Evolutionary conservation across 305 asterid genomes (phyloP), one percentile per base, ranked within the genome.

Genomic region (Striga hermonthica): DNA sequence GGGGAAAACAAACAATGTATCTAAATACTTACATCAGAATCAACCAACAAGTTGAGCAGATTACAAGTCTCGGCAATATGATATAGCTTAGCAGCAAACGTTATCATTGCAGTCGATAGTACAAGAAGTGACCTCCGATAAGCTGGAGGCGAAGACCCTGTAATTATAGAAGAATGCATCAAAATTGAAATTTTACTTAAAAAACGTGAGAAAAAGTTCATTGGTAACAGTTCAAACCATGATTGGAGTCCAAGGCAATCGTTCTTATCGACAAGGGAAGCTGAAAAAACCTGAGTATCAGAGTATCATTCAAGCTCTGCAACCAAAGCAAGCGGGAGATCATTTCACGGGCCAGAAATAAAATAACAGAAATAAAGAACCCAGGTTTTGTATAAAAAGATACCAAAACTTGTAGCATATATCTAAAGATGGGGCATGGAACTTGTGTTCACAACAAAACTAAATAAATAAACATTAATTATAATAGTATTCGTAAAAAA

Each of bases 181-280:
- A 78, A 37, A 12, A 12, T 13, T 13, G 1, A 61, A 39, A 49
- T 12, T 54, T 41, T 35, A 67, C 35, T 28, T 70, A 12, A 43
- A 37, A n/a, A 9, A 41, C 4, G n/a, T 28, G 9, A 45, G 50
- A 71, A 68, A 8, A 36, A n/a, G 11, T 45, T 15, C 5, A 49
- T 34, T 12, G 36, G 44, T 36, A 34, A 60, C 55, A 70, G 71
- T 34, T 35, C 72, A 36, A 74, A 93, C 98, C 94, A 49, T 67
- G 73, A 66, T 71, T 76, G 66, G 90, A 71, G 74, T 81, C 88
- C 66, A 93, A 64, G 12, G 96, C 68, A 62, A 93, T 67, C 89
- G 74, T 90, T 81, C 91, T 68, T 36, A 93, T 86, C n/a, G 95
- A 82, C 52, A 88, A 66, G 10, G 95, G 86, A 74, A 93, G 85